These are phyloP conservation scores for Trametopsis cervina DNA, from an alignment of 768 basidiomycete species.

Conservation along the genomic window DNA sequence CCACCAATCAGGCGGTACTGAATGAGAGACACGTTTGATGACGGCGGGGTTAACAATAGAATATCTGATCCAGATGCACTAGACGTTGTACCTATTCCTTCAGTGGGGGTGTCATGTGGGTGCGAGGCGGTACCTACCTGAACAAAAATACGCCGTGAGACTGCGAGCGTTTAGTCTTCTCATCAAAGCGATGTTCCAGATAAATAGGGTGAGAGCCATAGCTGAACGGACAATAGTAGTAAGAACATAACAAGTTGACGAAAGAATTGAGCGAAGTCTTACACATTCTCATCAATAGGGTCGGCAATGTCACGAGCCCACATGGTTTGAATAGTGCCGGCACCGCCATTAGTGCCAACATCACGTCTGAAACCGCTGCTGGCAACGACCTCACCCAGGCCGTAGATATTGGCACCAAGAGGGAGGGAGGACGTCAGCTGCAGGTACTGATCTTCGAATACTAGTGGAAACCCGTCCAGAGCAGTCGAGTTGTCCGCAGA, in stretches of 20 bases:
- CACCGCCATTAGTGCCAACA: conserved; percentile 40
- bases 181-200: conserved; percentile 64
- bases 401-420: conserved; percentile 64
- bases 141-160: conserved; percentile 76
- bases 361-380: conserved; percentile 64
- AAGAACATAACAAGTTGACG: not conserved
- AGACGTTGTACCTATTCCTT: not conserved
- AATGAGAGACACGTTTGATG: conserved; percentile 50
- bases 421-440: conserved; percentile 69
- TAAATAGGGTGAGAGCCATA: conserved; percentile 73
- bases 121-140: too few relatives aligned
- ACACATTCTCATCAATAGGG: conserved; percentile 64
- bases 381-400: conserved; percentile 66
- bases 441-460: conserved; percentile 78
- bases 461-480: conserved; percentile 57
- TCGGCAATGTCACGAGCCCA: conserved; percentile 61
- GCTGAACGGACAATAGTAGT: conserved; percentile 24
- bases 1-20: conserved; percentile 74
- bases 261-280: conserved; percentile 18
- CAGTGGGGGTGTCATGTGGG: too few relatives aligned
- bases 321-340: conserved; percentile 57
- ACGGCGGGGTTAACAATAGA: conserved; percentile 52
- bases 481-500: conserved; percentile 43
- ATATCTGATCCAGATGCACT: conserved; percentile 69
- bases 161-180: conserved; percentile 39